Evolutionary conservation across 2,329 filamentous ascomycete genomes (phyloP).

Genomic region (Aspergillus sp.): DNA sequence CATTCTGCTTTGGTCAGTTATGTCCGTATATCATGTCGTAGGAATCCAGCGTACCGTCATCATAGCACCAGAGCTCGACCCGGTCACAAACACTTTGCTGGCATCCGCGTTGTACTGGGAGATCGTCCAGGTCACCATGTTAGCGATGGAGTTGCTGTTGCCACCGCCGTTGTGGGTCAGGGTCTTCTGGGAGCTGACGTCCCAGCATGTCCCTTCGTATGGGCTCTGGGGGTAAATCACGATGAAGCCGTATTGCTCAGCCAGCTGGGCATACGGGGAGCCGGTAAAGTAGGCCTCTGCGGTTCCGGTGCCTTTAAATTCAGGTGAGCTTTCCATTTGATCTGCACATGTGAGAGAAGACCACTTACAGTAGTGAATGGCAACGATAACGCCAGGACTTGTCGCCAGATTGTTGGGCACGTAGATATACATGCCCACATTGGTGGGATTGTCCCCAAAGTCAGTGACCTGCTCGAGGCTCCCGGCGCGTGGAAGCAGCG

Average conservation of each 20-base stretch:
- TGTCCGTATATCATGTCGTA: neutral
- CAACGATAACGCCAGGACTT: constrained; percentile 54
- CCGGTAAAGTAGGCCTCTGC: constrained; percentile 46
- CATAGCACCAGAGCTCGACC: constrained; percentile 19
- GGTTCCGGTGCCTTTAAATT: constrained; percentile 14
- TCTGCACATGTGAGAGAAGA: too few relatives aligned
- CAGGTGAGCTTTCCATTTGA: neutral
- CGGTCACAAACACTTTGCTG: constrained; percentile 21
- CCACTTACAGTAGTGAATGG: constrained; percentile 54
- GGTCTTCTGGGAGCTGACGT: constrained; percentile 49
- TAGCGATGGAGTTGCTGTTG: constrained; percentile 41
- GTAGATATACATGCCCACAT: constrained; percentile 55
- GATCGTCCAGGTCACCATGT: constrained; percentile 38
- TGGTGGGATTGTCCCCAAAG: constrained; percentile 49
- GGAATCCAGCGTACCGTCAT: constrained; percentile 16
- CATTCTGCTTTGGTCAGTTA: constrained; percentile 13
- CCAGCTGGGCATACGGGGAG: constrained; percentile 54
- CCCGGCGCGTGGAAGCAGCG: constrained; percentile 11
- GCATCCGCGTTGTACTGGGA: constrained; percentile 33
- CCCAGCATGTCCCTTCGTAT: constrained; percentile 58
- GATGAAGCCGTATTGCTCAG: constrained; percentile 43
- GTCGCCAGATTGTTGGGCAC: constrained; percentile 45
- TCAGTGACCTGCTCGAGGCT: constrained; percentile 33
- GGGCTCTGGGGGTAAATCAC: constrained; percentile 58
- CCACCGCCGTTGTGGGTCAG: constrained; percentile 38